A percentile compares a stretch with the other conserved stretches of the same genome.
Evolutionary conservation across 805 yeast genomes (phyloP).

Genomic region (Starmerella gropengiesseri): DNA sequence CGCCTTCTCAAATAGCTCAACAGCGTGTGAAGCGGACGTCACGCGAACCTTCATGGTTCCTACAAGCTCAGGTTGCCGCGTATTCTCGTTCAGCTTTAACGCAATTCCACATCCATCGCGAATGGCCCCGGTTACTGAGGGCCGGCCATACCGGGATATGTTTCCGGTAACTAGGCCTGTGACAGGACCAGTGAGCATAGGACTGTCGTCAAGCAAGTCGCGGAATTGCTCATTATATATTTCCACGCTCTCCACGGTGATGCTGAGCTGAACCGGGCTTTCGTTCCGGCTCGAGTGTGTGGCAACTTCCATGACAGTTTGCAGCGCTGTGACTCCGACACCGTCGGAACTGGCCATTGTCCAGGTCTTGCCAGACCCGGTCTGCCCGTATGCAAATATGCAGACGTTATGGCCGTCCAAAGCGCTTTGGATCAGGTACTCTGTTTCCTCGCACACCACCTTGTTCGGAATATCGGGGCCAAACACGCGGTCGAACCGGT

Average conservation of each 20-base stretch:
- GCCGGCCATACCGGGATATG: background rate
- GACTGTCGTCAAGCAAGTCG: slow-evolving; percentile 44
- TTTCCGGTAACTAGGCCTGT: background rate
- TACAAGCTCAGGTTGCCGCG: slow-evolving; percentile 47
- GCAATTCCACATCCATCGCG: slow-evolving; percentile 6
- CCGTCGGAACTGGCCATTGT: slow-evolving; percentile 80
- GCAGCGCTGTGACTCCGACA: slow-evolving; percentile 66
- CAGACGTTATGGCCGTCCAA: slow-evolving; percentile 86
- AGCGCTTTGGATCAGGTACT: slow-evolving; percentile 75
- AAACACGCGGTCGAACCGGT: slow-evolving; percentile 69
- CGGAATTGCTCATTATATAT: slow-evolving; percentile 74
- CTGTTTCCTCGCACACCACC: slow-evolving; percentile 70
- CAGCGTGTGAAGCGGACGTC: slow-evolving; percentile 40
- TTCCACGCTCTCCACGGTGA: slow-evolving; percentile 66
- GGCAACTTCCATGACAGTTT: slow-evolving; percentile 54
- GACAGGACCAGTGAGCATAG: slow-evolving; percentile 7
- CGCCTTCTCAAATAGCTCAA: slow-evolving; percentile 43
- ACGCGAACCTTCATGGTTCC: slow-evolving; percentile 46
- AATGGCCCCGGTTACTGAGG: background rate
- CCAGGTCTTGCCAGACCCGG: slow-evolving; percentile 88
- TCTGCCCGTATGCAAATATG: slow-evolving; percentile 94
- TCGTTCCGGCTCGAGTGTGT: slow-evolving; percentile 35
- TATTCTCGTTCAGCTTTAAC: slow-evolving; percentile 14
- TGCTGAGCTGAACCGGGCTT: slow-evolving; percentile 28
- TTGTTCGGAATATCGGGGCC: slow-evolving; percentile 41